A percentile compares a stretch with the other conserved stretches of the same genome.
phyloP scores from a whole-genome alignment of 2,329 filamentous ascomycete genomes.

The Verticillium longisporum region DNA sequence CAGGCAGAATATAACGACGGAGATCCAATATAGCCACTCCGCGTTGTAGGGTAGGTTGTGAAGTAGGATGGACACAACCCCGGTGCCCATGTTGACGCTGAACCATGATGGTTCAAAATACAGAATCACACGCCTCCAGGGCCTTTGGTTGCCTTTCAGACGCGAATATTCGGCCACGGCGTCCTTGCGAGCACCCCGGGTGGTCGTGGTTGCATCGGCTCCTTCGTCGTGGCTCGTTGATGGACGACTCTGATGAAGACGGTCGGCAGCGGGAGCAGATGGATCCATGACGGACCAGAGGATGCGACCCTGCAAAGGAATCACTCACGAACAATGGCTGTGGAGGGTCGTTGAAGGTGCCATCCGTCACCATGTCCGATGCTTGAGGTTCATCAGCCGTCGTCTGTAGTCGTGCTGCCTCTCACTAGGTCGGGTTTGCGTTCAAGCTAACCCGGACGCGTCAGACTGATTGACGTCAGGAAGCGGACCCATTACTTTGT shows the following conservation, averaged over 20 bases:
- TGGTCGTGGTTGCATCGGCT: background rate
- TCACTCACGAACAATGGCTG: background rate
- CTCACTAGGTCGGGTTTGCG: background rate
- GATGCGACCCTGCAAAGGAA: background rate
- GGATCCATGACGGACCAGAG: background rate
- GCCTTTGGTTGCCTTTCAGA: background rate
- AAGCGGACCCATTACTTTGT: background rate
- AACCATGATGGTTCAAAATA: slow-evolving; percentile 38
- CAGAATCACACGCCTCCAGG: background rate
- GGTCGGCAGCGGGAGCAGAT: background rate
- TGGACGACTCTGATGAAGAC: background rate
- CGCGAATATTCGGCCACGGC: background rate
- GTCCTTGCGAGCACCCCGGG: background rate
- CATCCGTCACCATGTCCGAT: background rate
- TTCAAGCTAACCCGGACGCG: background rate
- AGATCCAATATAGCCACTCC: slow-evolving; percentile 38
- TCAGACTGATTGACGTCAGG: background rate
- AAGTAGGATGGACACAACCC: slow-evolving; percentile 59
- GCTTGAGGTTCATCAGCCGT: background rate
- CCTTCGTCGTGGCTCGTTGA: background rate
- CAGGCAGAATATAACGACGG: slow-evolving; percentile 50
- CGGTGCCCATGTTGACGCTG: slow-evolving; percentile 59
- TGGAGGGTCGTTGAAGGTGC: background rate
- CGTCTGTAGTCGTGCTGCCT: background rate
- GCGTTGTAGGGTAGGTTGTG: slow-evolving; percentile 55